These are phyloP conservation scores for Rhododendron molle DNA, from an alignment of 148 eudicot genomes.

Conservation along the genomic window DNA sequence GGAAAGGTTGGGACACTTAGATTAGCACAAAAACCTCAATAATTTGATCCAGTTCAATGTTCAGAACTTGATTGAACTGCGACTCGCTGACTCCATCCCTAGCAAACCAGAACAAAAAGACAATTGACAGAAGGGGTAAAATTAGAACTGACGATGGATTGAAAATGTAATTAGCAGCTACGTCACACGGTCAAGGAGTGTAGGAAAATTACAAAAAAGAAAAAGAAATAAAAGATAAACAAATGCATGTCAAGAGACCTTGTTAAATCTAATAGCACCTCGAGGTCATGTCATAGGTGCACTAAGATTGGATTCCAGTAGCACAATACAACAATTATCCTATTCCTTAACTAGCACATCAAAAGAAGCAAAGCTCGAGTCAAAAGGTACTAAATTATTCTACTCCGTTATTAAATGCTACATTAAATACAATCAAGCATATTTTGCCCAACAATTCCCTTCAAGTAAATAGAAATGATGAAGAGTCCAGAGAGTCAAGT, in stretches of 20 bases:
- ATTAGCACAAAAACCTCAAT: conserved; percentile 48
- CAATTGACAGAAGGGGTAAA: not conserved
- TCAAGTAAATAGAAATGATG: not conserved
- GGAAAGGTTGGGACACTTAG: not conserved
- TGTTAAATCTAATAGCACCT: not conserved
- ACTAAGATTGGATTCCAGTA: not conserved
- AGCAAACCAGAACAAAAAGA: not conserved
- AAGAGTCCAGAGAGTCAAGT: not conserved
- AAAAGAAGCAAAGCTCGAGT: not conserved
- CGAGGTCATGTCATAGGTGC: not conserved
- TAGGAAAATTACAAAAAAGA: not conserved
- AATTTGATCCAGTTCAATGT: conserved; percentile 75
- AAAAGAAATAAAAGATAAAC: not conserved
- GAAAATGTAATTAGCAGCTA: not conserved
- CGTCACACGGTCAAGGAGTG: not conserved
- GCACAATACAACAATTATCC: not conserved
- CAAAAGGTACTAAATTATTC: not conserved
- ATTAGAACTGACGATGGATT: not conserved
- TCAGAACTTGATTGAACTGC: conserved; percentile 85
- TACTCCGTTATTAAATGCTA: not conserved
- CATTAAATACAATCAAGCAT: not conserved
- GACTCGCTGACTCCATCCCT: conserved; percentile 97
- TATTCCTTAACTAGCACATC: not conserved
- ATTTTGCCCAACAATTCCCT: not conserved
- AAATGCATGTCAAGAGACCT: not conserved